Percentiles rank a stretch among this genome's conserved stretches.
Evolutionary conservation across 2,329 filamentous ascomycete species (phyloP).

Genomic region (Penicillium frequentans): DNA sequence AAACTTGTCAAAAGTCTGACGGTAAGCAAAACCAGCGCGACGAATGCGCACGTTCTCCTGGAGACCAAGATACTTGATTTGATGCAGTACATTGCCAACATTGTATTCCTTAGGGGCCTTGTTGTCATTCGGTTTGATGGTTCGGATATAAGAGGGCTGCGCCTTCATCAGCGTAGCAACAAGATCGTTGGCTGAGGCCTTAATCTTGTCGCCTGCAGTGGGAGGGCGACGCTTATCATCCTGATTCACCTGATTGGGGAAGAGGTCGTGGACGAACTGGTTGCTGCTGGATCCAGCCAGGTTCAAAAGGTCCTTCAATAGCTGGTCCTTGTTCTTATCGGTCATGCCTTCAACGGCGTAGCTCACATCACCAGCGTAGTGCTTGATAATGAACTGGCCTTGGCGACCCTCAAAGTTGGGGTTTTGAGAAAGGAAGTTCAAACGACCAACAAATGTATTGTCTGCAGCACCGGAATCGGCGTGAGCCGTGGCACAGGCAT

Average conservation of each 20-base stretch:
- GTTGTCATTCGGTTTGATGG: slow-evolving; percentile 99
- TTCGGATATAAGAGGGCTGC: slow-evolving; percentile 95
- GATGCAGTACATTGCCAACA: slow-evolving; percentile 86
- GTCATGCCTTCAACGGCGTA: slow-evolving; percentile 97
- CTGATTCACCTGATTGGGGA: slow-evolving; percentile 90
- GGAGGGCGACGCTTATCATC: slow-evolving; percentile 94
- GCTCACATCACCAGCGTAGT: slow-evolving; percentile 95
- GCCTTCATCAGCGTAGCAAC: slow-evolving; percentile 97
- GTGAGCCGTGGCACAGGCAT: slow-evolving; percentile 97
- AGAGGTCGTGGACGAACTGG: slow-evolving; percentile 80
- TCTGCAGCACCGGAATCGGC: slow-evolving; percentile 93
- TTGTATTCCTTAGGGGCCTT: slow-evolving; percentile 96
- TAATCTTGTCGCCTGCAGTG: slow-evolving; percentile 95
- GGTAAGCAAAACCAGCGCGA: slow-evolving; percentile 92
- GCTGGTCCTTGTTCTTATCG: slow-evolving; percentile 98
- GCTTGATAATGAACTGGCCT: slow-evolving; percentile 97
- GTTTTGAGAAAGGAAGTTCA: slow-evolving; percentile 84
- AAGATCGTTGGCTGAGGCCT: slow-evolving; percentile 87
- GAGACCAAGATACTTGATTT: slow-evolving; percentile 98
- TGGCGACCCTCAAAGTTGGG: slow-evolving; percentile 88
- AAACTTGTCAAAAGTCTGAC: slow-evolving; percentile 97
- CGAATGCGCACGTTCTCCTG: slow-evolving; percentile 98
- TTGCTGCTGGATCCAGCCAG: slow-evolving; percentile 83
- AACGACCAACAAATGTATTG: slow-evolving; percentile 88
- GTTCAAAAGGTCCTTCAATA: slow-evolving; percentile 89